Percentiles rank a stretch among this genome's conserved stretches.
Evolutionary conservation across 768 basidiomycete species (phyloP).

Genomic region (Suillus weaverae): DNA sequence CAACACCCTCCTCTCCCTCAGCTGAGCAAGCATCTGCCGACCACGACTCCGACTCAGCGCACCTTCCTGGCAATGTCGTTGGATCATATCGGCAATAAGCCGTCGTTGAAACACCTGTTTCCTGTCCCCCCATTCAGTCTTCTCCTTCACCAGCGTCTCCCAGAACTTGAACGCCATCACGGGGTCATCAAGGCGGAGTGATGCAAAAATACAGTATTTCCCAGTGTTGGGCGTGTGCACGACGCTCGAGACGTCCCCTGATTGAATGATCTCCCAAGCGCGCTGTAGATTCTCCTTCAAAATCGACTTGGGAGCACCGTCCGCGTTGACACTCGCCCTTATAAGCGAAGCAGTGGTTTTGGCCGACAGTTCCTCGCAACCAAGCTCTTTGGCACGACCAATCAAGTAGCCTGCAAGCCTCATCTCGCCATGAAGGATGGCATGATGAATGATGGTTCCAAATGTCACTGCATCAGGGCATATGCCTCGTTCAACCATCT

Average conservation of each 20-base stretch:
- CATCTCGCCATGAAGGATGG: conserved; percentile 45
- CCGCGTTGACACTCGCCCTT: conserved; percentile 36
- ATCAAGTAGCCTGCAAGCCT: conserved; percentile 47
- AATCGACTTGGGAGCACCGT: conserved; percentile 23
- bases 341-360: conserved; percentile 53
- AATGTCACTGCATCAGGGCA: conserved; percentile 54
- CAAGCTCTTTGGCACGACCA: conserved; percentile 36
- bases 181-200: conserved; percentile 51
- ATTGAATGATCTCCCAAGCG: conserved; percentile 44
- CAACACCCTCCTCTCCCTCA: conserved; percentile 15
- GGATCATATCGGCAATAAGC: conserved; percentile 39
- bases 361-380: conserved; percentile 38
- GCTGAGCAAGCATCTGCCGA: conserved; percentile 20
- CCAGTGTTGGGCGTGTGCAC: conserved; percentile 49
- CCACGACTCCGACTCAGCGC: conserved; percentile 22
- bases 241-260: conserved; percentile 35
- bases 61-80: conserved; percentile 26
- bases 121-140: conserved; percentile 47
- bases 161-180: conserved; percentile 62
- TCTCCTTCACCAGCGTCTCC: conserved; percentile 45
- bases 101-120: conserved; percentile 46
- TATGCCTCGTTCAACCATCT: conserved; percentile 50
- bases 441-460: conserved; percentile 63
- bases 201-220: conserved; percentile 48
- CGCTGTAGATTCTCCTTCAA: conserved; percentile 38